A percentile compares a stretch with the other conserved stretches of the same genome.
These are phyloP conservation scores for Aspergillus ostianus DNA, from an alignment of 495 filamentous ascomycete species.

Conservation along the genomic window DNA sequence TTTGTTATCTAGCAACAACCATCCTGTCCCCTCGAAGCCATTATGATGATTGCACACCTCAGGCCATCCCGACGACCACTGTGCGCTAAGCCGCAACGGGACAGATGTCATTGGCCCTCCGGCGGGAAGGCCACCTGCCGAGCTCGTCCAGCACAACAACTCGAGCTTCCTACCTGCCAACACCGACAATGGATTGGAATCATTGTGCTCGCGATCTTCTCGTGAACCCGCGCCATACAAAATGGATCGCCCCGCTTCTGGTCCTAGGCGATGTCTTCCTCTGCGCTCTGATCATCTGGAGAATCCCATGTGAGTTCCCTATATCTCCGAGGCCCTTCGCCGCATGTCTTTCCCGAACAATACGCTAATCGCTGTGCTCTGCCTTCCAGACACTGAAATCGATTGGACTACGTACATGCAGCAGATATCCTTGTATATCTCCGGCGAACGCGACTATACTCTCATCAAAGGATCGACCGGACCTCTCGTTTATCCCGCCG, in stretches of 20 bases:
- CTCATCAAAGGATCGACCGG: conserved; percentile 85
- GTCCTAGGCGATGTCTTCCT: conserved; percentile 72
- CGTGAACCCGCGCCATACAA: conserved; percentile 51
- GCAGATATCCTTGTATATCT: conserved; percentile 73
- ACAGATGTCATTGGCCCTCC: conserved; percentile 18
- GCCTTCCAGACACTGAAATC: conserved; percentile 83
- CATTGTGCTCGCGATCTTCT: conserved; percentile 19
- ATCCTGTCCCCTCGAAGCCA: not conserved
- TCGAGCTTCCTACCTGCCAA: conserved; percentile 11
- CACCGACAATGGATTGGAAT: conserved; percentile 21
- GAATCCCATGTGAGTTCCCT: conserved; percentile 71
- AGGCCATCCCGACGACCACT: not conserved
- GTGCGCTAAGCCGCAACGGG: conserved; percentile 24
- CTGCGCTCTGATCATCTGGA: conserved; percentile 74
- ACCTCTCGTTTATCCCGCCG: conserved; percentile 90
- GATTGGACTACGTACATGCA: conserved; percentile 98
- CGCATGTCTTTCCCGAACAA: not conserved
- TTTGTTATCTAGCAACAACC: not conserved
- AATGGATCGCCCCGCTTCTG: conserved; percentile 66
- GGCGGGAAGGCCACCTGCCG: conserved; percentile 15
- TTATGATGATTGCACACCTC: not conserved
- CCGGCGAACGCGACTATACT: conserved; percentile 86
- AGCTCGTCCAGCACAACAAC: not conserved
- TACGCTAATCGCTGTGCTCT: conserved; percentile 15
- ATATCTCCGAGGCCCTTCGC: not conserved